A percentile compares a stretch with the other conserved stretches of the same genome.
phyloP scores from a whole-genome alignment of 1,139 yeast genomes.

The Pichia sp. region DNA sequence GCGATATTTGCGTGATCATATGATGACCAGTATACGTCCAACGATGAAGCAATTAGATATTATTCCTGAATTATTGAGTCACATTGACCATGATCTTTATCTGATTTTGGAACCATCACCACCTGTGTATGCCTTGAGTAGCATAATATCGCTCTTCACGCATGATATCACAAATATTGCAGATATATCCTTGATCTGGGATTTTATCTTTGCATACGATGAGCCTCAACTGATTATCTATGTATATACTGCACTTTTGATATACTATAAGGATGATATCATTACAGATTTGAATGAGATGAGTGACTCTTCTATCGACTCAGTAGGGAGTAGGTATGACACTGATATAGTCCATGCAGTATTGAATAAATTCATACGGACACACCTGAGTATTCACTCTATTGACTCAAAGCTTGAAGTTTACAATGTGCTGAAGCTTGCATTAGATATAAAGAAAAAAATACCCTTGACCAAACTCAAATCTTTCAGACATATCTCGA shows the following conservation, averaged over 20 bases:
- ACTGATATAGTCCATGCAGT: conserved; percentile 42
- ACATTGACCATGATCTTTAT: conserved; percentile 50
- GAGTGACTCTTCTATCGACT: conserved; percentile 26
- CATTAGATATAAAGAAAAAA: conserved; percentile 34
- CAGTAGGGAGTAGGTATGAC: conserved; percentile 33
- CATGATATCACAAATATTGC: conserved; percentile 59
- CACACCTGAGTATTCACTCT: conserved; percentile 26
- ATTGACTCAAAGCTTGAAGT: conserved; percentile 34
- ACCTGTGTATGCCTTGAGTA: conserved; percentile 67
- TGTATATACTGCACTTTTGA: conserved; percentile 52
- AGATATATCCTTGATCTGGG: conserved; percentile 59
- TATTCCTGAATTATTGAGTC: conserved; percentile 56
- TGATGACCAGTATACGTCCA: conserved; percentile 66
- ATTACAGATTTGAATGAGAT: conserved; percentile 32
- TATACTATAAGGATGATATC: conserved; percentile 41
- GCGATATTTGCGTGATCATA: conserved; percentile 72
- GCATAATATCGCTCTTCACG: conserved; percentile 71
- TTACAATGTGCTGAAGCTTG: conserved; percentile 35
- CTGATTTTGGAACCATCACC: conserved; percentile 42
- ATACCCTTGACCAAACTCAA: conserved; percentile 29
- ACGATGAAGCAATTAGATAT: conserved; percentile 63
- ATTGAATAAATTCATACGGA: conserved; percentile 26
- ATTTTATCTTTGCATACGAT: conserved; percentile 49
- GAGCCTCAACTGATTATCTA: conserved; percentile 43
- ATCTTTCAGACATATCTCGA: conserved; percentile 26